Evolutionary conservation across 108 stramenopile genomes (phyloP).

Genomic region (Cyclotella choctawhatcheeana): DNA sequence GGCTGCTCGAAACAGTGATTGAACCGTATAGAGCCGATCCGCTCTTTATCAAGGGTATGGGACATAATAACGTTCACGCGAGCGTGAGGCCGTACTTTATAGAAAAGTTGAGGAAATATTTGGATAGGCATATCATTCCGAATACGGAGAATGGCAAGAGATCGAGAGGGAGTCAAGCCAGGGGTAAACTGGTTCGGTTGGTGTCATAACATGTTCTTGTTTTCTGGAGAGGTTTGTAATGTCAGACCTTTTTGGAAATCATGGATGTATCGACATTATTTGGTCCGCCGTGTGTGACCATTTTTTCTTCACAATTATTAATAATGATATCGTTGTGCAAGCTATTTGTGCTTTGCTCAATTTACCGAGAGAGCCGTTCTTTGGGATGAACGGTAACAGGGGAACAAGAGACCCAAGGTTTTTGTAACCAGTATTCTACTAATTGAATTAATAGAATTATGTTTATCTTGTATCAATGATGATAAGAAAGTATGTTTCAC

Average conservation of each 20-base stretch:
- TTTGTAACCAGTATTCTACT: conserved; percentile 24
- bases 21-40: conserved; percentile 70
- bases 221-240: neutral
- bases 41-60: conserved; percentile 90
- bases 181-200: conserved; percentile 14
- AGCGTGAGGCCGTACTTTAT: conserved; percentile 83
- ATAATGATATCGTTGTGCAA: conserved; percentile 3
- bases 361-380: neutral
- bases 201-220: neutral
- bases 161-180: neutral
- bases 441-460: conserved; percentile 51
- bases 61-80: conserved; percentile 89
- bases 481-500: no score
- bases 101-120: conserved; percentile 72
- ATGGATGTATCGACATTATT: neutral
- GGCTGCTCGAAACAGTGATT: conserved; percentile 66
- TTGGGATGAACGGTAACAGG: conserved; percentile 2
- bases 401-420: neutral
- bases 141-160: conserved; percentile 26
- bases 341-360: neutral
- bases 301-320: conserved; percentile 17
- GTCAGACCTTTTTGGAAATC: neutral
- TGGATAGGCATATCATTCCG: conserved; percentile 78
- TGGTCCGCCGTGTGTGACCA: no score
- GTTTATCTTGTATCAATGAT: no score